Evolutionary conservation across 2,329 filamentous ascomycete species (phyloP).

Genomic region (Diaporthe australafricana): DNA sequence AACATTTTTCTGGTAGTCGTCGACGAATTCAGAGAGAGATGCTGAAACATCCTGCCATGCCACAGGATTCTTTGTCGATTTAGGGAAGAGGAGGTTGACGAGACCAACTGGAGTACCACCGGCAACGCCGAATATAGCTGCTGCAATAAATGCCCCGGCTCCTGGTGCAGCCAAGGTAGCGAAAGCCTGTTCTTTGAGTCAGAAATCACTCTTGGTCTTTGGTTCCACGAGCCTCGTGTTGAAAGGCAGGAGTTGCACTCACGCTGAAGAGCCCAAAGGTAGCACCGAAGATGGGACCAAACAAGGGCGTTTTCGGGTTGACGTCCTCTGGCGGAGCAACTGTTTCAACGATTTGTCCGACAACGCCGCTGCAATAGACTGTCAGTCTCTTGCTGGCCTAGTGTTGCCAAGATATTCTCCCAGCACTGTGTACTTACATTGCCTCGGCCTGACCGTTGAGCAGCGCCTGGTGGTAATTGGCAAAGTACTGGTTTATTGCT

Average conservation of each 20-base stretch:
- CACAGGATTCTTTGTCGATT: neutral
- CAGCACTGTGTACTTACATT: neutral
- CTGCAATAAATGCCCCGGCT: neutral
- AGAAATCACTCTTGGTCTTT: accelerated
- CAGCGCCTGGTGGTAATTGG: constrained; percentile 21
- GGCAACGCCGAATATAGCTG: neutral
- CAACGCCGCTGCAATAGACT: neutral
- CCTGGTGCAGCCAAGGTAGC: constrained; percentile 6
- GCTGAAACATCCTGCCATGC: constrained; percentile 9
- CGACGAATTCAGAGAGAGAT: neutral
- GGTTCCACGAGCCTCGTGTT: neutral
- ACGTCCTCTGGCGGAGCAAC: neutral
- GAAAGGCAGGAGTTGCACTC: neutral
- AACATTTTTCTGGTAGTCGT: constrained; percentile 12
- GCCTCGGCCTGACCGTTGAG: constrained; percentile 20
- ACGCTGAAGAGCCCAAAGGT: constrained; percentile 4
- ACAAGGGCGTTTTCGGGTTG: neutral
- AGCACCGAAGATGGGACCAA: constrained; percentile 17
- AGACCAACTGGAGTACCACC: constrained; percentile 8
- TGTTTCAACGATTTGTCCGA: neutral
- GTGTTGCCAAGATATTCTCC: no score
- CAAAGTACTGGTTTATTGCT: constrained; percentile 17
- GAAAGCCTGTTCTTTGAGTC: neutral
- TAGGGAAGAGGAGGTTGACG: constrained; percentile 7
- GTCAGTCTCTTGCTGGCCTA: neutral